Conservation (phyloP, 192 early-diverging fungal species). For the Thamnidium elegans region DNA sequence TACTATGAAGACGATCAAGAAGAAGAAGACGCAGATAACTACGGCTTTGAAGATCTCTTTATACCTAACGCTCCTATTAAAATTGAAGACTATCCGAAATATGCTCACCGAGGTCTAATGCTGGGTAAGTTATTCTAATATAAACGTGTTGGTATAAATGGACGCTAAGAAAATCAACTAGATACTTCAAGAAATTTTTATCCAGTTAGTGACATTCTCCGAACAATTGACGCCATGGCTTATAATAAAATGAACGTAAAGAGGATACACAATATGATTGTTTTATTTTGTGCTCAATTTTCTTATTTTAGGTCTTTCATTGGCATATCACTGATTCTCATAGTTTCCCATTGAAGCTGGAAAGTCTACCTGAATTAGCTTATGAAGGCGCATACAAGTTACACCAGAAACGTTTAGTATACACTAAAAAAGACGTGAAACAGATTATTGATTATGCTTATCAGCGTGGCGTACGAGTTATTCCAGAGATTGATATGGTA, state of each 20-base stretch:
- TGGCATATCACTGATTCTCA: slow-evolving; percentile 77
- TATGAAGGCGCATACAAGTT: slow-evolving; percentile 61
- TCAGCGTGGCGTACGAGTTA: slow-evolving; percentile 77
- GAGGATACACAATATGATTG: background rate
- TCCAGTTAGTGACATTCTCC: slow-evolving; percentile 57
- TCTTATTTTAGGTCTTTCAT: slow-evolving; percentile 54
- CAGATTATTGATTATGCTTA: slow-evolving; percentile 69
- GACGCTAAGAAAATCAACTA: background rate
- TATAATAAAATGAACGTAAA: slow-evolving; percentile 78
- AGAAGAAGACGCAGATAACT: slow-evolving; percentile 19
- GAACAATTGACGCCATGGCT: slow-evolving; percentile 75
- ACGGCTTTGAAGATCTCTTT: slow-evolving; percentile 20
- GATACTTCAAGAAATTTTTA: slow-evolving; percentile 76
- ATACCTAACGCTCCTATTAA: slow-evolving; percentile 47
- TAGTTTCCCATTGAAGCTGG: slow-evolving; percentile 65
- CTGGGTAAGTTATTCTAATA: slow-evolving; percentile 30
- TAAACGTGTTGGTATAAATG: background rate
- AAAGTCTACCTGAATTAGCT: slow-evolving; percentile 59
- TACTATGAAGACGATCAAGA: slow-evolving; percentile 4
- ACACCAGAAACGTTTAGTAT: slow-evolving; percentile 53
- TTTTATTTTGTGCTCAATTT: slow-evolving; percentile 1
- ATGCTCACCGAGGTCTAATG: slow-evolving; percentile 66
- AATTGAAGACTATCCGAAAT: slow-evolving; percentile 61
- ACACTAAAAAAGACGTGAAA: slow-evolving; percentile 72
- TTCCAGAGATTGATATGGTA: slow-evolving; percentile 88